Evolutionary conservation across 2,329 filamentous ascomycete species (phyloP).

Genomic region (Cadophora luteo-olivacea): DNA sequence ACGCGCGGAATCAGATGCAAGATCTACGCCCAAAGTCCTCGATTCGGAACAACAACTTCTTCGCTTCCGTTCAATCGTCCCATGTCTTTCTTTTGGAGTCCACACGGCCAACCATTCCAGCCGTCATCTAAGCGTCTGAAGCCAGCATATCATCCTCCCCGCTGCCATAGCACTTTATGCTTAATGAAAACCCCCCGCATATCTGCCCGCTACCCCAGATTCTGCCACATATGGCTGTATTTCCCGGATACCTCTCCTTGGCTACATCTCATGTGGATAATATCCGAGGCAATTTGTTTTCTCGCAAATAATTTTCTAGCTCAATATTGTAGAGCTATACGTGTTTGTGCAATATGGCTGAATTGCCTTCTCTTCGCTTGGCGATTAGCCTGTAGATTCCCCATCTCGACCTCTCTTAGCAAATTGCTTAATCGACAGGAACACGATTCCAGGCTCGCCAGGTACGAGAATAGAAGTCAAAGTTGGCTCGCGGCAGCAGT

Average conservation of each 20-base stretch:
- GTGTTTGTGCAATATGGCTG: slow-evolving; percentile 7
- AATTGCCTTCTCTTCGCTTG: neutral
- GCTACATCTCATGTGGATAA: neutral
- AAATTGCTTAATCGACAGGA: neutral
- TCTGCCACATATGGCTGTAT: neutral
- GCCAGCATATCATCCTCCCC: neutral
- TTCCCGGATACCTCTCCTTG: neutral
- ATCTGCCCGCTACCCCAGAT: neutral
- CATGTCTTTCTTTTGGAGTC: neutral
- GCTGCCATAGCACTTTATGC: neutral
- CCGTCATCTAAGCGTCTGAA: neutral
- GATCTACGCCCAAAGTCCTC: neutral
- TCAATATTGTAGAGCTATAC: neutral
- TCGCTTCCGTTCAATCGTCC: neutral
- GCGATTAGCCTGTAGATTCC: slow-evolving; percentile 18
- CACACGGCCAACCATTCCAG: neutral
- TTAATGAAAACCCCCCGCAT: neutral
- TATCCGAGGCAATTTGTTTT: neutral
- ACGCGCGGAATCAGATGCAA: neutral
- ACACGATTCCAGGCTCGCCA: neutral
- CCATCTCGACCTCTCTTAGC: slow-evolving; percentile 3
- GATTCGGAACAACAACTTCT: neutral
- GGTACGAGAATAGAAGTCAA: neutral
- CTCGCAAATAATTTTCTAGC: neutral
- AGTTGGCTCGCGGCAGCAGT: neutral